Conservation (phyloP, 169 alveolate species). For the Plasmodium berghei region DNA sequence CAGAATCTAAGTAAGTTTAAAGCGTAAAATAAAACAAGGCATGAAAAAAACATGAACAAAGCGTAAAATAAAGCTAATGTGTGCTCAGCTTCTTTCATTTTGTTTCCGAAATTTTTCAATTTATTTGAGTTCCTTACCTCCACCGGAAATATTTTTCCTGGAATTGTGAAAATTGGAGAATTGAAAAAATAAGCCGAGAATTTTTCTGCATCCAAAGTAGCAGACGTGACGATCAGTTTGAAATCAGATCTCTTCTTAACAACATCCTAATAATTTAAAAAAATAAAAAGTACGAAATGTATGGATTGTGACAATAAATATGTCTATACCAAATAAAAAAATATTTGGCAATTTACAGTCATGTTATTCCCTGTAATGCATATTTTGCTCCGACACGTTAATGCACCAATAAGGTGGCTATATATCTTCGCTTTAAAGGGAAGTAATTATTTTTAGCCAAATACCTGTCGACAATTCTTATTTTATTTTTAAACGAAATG, state of each 20-base stretch:
- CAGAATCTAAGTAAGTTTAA: constrained; percentile 54
- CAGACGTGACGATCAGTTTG: constrained; percentile 99
- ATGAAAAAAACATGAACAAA: background rate
- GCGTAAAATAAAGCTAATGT: too few species aligned
- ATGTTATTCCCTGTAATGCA: too few species aligned
- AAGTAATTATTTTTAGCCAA: constrained; percentile 80
- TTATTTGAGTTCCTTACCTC: constrained; percentile 86
- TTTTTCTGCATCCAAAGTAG: constrained; percentile 97
- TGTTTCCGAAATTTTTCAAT: too few species aligned
- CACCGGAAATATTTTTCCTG: constrained; percentile 99
- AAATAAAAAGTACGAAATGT: background rate
- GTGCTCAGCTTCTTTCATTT: too few species aligned
- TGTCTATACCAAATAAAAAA: background rate
- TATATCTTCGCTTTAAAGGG: too few species aligned
- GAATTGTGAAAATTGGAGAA: constrained; percentile 98
- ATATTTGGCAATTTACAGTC: too few species aligned
- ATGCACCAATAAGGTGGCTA: background rate
- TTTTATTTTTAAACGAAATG: constrained; percentile 20
- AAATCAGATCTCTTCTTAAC: constrained; percentile 93
- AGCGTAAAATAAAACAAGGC: background rate
- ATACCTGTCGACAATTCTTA: constrained; percentile 89
- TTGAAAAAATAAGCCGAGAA: constrained; percentile 96
- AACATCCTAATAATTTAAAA: constrained; percentile 85
- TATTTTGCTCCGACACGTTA: background rate
- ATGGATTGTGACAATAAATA: background rate